phyloP scores from a whole-genome alignment of 768 basidiomycete species.

The Collybia sp. region DNA sequence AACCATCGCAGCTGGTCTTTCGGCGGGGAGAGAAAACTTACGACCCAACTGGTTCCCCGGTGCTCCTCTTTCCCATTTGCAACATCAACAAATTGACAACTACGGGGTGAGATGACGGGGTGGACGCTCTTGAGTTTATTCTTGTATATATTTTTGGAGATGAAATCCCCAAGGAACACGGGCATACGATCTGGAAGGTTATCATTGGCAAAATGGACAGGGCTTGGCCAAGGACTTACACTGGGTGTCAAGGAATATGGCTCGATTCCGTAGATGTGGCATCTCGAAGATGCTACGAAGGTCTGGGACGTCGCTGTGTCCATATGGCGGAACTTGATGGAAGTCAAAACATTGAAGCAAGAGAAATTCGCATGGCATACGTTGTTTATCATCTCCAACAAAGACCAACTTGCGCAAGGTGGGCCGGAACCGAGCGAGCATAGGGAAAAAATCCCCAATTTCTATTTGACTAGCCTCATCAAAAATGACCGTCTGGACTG shows the following conservation, averaged over 20 bases:
- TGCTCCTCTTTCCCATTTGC: conserved; percentile 22
- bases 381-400: conserved; percentile 51
- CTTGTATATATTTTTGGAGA: conserved; percentile 55
- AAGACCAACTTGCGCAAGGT: conserved; percentile 40
- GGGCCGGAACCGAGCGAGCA: conserved; percentile 27
- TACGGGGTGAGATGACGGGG: conserved; percentile 20
- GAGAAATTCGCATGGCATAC: conserved; percentile 25
- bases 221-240: conserved; percentile 34
- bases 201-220: neutral
- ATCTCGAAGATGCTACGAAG: conserved; percentile 63
- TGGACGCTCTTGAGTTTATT: conserved; percentile 46
- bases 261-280: conserved; percentile 34
- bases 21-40: conserved; percentile 11
- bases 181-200: conserved; percentile 54
- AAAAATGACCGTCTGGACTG: conserved; percentile 36
- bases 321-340: conserved; percentile 58
- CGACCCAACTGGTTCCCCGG: conserved; percentile 31
- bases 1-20: neutral
- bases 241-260: conserved; percentile 54
- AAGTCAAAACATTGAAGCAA: conserved; percentile 10
- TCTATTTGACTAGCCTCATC: conserved; percentile 58
- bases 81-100: conserved; percentile 59
- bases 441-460: conserved; percentile 38
- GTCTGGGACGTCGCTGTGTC: conserved; percentile 42
- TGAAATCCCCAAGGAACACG: conserved; percentile 52